Evolutionary conservation across 805 yeast genomes (phyloP), one percentile per base, ranked within the genome.

Genomic region (Candida ulmi): DNA sequence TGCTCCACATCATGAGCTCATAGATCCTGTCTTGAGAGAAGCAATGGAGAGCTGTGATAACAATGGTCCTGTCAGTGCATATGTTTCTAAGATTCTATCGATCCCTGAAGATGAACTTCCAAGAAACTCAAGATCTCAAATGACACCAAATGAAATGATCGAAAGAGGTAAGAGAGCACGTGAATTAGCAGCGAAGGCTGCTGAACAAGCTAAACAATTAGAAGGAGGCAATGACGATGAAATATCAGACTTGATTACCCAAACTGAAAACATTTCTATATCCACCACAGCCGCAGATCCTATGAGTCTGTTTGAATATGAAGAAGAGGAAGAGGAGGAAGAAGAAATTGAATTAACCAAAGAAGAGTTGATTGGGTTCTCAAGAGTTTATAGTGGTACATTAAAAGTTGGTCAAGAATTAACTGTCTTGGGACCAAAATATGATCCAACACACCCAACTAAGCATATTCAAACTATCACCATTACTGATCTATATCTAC

Each of bases 311-410:
- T 70, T 71, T 54, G 74, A 68, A 37, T 71, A 66, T 42, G 78
- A 72, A 38, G 78, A 76, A 42, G 81, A 75, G 24, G 80, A 72
- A 11, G 69, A 63, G 19, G 71, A 62, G 12, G 77, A 69, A 50
- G 69, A 65, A 19, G 66, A 61, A 15, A 54, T 62, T 8, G 70
- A 68, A 27, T 47, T 41, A 29, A 52, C 45, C 46, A 67, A 66
- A 29, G 96, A 90, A 53, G 83, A 78, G 1, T 62, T 91, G 42
- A 76, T 93, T 46, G 99, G 95, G 0, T 86, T 91, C 59, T 80
- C 96, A 0, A 75, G 99, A 54, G 72, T 93, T 0, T 93, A 82
- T 56, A 81, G 95, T 44, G 99, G 99, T 3, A 75, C 88, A 0
- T 61, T 93, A 25, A 62, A 69, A 23, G 75, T 76, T 18, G 97